Evolutionary conservation across 345 rosid species (phyloP).

Genomic region (Citrus mangshanensis): DNA sequence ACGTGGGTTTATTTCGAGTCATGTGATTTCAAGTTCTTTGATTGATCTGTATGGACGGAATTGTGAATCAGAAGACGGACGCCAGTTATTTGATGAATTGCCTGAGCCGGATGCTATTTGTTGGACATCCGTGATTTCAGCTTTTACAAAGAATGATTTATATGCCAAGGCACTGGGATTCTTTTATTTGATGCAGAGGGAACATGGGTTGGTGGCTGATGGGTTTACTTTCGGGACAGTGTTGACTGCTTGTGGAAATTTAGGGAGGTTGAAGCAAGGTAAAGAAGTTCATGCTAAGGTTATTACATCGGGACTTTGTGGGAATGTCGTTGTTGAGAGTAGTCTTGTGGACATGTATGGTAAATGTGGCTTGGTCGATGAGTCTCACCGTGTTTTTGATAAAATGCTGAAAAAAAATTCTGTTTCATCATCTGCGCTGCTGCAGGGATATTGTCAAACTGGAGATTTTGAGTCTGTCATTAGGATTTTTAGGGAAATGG

Average conservation of each 20-base stretch:
- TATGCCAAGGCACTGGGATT: slow-evolving; percentile 49
- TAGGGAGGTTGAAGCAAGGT: slow-evolving; percentile 68
- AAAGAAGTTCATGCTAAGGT: slow-evolving; percentile 73
- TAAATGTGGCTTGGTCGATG: slow-evolving; percentile 57
- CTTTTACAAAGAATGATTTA: slow-evolving; percentile 58
- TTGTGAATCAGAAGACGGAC: slow-evolving; percentile 38
- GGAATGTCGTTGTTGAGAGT: slow-evolving; percentile 71
- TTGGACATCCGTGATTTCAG: slow-evolving; percentile 77
- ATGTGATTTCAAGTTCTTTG: slow-evolving; percentile 59
- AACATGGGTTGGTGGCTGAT: slow-evolving; percentile 51
- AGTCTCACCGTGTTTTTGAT: slow-evolving; percentile 62
- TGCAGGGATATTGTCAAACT: slow-evolving; percentile 78
- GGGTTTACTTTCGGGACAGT: slow-evolving; percentile 71
- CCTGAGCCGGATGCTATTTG: slow-evolving; percentile 69
- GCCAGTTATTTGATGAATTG: slow-evolving; percentile 69
- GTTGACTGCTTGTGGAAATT: slow-evolving; percentile 79
- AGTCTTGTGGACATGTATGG: slow-evolving; percentile 95
- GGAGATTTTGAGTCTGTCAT: slow-evolving; percentile 57
- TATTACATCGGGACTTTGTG: slow-evolving; percentile 42
- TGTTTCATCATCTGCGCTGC: slow-evolving; percentile 83
- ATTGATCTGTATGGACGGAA: slow-evolving; percentile 73
- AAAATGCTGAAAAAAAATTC: slow-evolving; percentile 63
- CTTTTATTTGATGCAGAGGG: slow-evolving; percentile 55
- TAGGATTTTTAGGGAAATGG: slow-evolving; percentile 55
- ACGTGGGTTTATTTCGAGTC: slow-evolving; percentile 57